Evolutionary conservation across 805 yeast species (phyloP), one percentile per base, ranked within the genome.

Genomic region (Suhomyces vadensis): DNA sequence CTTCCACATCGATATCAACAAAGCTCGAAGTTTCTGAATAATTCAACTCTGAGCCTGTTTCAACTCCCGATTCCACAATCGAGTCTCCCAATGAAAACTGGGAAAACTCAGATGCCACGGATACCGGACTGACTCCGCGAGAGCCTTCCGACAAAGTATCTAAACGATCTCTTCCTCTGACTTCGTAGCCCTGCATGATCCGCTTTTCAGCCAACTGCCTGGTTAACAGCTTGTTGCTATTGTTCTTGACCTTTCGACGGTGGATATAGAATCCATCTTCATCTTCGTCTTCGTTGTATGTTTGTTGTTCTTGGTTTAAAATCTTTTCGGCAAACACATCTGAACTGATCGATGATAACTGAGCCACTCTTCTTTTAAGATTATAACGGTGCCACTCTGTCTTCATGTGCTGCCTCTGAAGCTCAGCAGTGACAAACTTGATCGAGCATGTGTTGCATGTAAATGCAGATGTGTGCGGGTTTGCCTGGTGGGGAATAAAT

Each of bases 371-470:
- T 68, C 99, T 81, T 61, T 94, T 94, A 58, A 94, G 75, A 59
- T 94, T 94, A 65, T 94, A 94, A 50, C 99, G 78, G 61, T 94
- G 99, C 99, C 99, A 94, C 44, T 94, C 99, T 2, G 96, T 83
- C 61, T 87, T 89, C 99, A 94, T 94, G 63, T 94, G 99, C 51
- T 77, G 77, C 50, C 98, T 76, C 68, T 94, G 99, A 46, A 83
- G 73, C 50, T 84, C 94, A n/a, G 95, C 84, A 27, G 83, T 74
- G 35, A 83, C 79, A 59, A 94, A 94, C 37, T 83, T 82, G 51
- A 89, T 80, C 19, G 81, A 82, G 65, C 99, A 94, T 16, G 96
- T 85, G 59, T 91, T 87, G 67, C 99, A 94, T 9, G 97, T 89
- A 44, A 64, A 64, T 9, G 56, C 51, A 3, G 66, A 54, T 6